Conservation (phyloP, 1,284 basidiomycete species). For the Golubevia pallescens region DNA sequence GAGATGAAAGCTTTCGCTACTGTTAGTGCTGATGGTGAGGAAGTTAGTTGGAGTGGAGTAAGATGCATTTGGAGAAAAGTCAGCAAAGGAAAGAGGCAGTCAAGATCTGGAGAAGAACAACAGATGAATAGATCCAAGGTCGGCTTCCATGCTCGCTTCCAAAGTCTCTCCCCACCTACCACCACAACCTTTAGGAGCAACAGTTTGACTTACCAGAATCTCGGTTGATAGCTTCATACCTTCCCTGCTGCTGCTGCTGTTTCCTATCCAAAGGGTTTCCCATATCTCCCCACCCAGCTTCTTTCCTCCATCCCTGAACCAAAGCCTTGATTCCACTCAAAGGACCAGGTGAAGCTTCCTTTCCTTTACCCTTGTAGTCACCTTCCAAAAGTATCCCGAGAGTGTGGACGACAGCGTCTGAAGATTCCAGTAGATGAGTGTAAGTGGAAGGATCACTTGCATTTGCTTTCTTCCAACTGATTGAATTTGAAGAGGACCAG, state of each 20-base stretch:
- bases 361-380: constrained; percentile 73
- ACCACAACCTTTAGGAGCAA: no score
- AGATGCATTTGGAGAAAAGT: neutral
- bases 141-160: no score
- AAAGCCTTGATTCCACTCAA: constrained; percentile 28
- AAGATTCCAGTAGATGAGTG: constrained; percentile 72
- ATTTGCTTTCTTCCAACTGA: constrained; percentile 54
- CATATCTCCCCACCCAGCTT: constrained; percentile 57
- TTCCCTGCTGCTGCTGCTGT: constrained; percentile 57
- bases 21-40: constrained; percentile 42
- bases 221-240: constrained; percentile 82
- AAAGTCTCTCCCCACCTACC: no score
- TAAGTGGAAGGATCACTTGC: constrained; percentile 80
- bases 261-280: constrained; percentile 73
- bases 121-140: constrained; percentile 69
- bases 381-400: constrained; percentile 88
- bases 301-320: constrained; percentile 42
- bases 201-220: constrained; percentile 76
- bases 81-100: constrained; percentile 15
- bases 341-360: constrained; percentile 66
- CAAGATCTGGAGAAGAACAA: constrained; percentile 65
- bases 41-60: no score
- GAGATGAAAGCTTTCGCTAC: constrained; percentile 65
- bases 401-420: constrained; percentile 86
- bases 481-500: constrained; percentile 71